These are phyloP conservation scores for Bacterosira constricta DNA, from an alignment of 108 stramenopile genomes.

Conservation along the genomic window DNA sequence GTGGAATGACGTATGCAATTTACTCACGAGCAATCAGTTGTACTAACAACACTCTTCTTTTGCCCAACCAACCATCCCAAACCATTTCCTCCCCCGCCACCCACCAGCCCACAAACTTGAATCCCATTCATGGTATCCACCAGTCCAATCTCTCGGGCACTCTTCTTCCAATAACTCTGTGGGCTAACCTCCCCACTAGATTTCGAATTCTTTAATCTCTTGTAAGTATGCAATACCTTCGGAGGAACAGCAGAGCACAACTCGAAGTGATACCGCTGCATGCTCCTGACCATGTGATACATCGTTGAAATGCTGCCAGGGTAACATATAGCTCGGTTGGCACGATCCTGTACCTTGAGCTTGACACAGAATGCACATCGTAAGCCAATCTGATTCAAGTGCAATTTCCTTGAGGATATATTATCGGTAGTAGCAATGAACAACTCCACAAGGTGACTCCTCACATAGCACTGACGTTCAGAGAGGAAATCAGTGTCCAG, in stretches of 20 bases:
- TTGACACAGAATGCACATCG: conserved; percentile 81
- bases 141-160: conserved; percentile 76
- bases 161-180: conserved; percentile 83
- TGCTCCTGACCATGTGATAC: conserved; percentile 80
- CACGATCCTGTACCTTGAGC: conserved; percentile 72
- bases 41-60: not conserved
- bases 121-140: conserved; percentile 74
- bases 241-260: conserved; percentile 72
- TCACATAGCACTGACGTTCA: conserved; percentile 86
- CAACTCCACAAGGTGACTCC: conserved; percentile 78
- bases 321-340: conserved; percentile 83
- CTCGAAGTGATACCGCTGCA: conserved; percentile 90
- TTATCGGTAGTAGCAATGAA: conserved; percentile 76
- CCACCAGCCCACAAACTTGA: not conserved
- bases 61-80: not conserved
- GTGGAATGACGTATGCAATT: no score
- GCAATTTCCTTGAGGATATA: conserved; percentile 73
- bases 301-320: conserved; percentile 66
- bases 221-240: conserved; percentile 67
- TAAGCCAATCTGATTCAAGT: conserved; percentile 78
- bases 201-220: conserved; percentile 78
- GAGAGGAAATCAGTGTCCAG: conserved; percentile 73
- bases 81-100: not conserved
- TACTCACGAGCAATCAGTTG: no score
- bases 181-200: conserved; percentile 79